A percentile compares a stretch with the other conserved stretches of the same genome.
phyloP scores from a whole-genome alignment of 306 rosid species.

The Castanea mollissima region DNA sequence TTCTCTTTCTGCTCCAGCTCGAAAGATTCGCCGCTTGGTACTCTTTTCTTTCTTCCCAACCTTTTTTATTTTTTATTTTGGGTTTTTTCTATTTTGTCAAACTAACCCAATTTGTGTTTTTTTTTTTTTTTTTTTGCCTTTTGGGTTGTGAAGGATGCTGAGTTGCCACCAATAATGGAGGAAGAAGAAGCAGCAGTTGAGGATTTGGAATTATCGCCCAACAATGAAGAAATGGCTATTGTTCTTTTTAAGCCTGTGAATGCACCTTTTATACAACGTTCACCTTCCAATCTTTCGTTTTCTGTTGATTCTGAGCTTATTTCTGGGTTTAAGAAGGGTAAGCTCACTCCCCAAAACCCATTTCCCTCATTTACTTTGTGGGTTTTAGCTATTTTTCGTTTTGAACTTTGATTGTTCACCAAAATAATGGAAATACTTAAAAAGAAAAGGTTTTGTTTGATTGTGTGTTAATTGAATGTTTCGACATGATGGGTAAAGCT shows the following conservation, averaged over 20 bases:
- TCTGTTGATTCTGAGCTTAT: slow-evolving; percentile 47
- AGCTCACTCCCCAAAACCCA: slow-evolving; percentile 3
- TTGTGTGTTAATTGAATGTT: too few species aligned
- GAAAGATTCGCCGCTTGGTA: slow-evolving; percentile 92
- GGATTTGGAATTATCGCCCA: not conserved
- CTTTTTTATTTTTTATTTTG: not conserved
- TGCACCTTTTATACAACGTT: not conserved
- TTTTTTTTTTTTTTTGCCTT: not conserved
- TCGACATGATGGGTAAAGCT: too few species aligned
- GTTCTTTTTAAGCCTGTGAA: slow-evolving; percentile 62
- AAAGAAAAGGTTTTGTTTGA: too few species aligned
- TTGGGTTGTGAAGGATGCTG: slow-evolving; percentile 43
- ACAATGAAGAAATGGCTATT: slow-evolving; percentile 62
- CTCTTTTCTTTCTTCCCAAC: not conserved
- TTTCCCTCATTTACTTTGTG: not conserved
- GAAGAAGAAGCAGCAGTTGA: slow-evolving; percentile 43
- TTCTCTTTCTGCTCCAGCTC: slow-evolving; percentile 73
- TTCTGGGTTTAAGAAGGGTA: slow-evolving; percentile 44
- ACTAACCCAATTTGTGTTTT: too few species aligned
- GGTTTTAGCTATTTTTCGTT: not conserved
- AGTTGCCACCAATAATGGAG: slow-evolving; percentile 66
- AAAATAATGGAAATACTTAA: too few species aligned
- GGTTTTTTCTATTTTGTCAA: not conserved
- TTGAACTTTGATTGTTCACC: not conserved
- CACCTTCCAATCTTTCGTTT: slow-evolving; percentile 48